Percentiles rank a stretch among this genome's conserved stretches.
Evolutionary conservation across 2,329 filamentous ascomycete species (phyloP).

Genomic region (Penicillium sp.): DNA sequence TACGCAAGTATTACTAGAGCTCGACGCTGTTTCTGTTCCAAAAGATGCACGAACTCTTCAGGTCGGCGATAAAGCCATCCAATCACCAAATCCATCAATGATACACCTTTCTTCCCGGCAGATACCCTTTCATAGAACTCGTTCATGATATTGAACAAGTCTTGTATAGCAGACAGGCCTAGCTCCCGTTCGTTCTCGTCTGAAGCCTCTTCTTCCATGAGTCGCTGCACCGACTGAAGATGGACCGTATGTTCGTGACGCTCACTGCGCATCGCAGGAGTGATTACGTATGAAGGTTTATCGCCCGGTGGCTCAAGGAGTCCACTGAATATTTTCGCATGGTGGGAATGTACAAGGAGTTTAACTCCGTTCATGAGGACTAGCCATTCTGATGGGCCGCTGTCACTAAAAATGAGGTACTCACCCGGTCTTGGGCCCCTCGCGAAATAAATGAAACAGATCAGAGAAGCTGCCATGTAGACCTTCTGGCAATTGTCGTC

Average conservation of each 20-base stretch:
- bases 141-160: constrained; percentile 16
- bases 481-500: constrained; percentile 32
- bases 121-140: constrained; percentile 19
- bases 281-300: neutral
- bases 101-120: constrained; percentile 7
- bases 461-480: constrained; percentile 32
- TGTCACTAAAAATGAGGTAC: constrained; percentile 34
- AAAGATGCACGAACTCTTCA: constrained; percentile 18
- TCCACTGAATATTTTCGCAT: constrained; percentile 26
- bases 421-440: constrained; percentile 30
- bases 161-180: constrained; percentile 12
- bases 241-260: constrained; percentile 15
- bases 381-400: constrained; percentile 32
- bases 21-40: constrained; percentile 29
- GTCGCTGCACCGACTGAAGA: constrained; percentile 9
- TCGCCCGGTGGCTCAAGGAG: constrained; percentile 16
- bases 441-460: constrained; percentile 37
- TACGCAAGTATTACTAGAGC: constrained; percentile 30
- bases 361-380: constrained; percentile 34
- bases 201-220: constrained; percentile 9
- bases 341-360: constrained; percentile 21
- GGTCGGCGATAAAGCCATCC: constrained; percentile 34
- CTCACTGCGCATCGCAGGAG: constrained; percentile 14
- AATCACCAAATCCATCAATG: constrained; percentile 26
- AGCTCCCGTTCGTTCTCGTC: neutral